Base-by-base conservation (phyloP, 1,284 basidiomycete species). In the Heterobasidion occidentale region DNA sequence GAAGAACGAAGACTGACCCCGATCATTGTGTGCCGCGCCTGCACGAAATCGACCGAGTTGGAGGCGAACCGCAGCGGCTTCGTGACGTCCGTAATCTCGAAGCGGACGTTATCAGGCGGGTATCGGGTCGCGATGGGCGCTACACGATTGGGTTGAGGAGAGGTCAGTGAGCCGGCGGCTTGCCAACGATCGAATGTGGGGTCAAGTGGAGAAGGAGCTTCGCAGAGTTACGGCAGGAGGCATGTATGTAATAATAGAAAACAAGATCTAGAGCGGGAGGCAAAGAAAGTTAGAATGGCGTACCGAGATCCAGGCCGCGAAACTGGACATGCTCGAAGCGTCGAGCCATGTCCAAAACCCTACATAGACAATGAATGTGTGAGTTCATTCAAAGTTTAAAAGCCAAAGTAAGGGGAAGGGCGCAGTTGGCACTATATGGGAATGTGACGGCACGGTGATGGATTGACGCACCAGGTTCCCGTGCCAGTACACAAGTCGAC, bases 401-500 rank as follows among this genome's bases (percentile, higher is more conserved):
- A 9, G 58, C 58, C 45, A 53, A 8, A 44, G 46, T 54, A 15
- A 55, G 63, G 62, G 57, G 63, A 56, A 56, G 61, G 56, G 14
- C 47, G 47, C 14, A 49, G 47, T 12, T 12, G 47, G 47, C 62
- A 7, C 34, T n/a, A 48, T 38, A 19, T 20, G 46, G 48, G 48
- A 33, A 45, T 33, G 38, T 42, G 46, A 58, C 9, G 20, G 38
- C 12, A 34, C 60, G 57, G 45, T 51, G 52, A 68, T 77, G 60
- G 62, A 87, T 88, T 51, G 53, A 68, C 77, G 60, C 62, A 88
- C 88, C 88, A 90, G 70, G 68, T 71, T 11, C 88, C 88, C 17
- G 76, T 86, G 12, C 88, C 88, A 15, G 83, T 86, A 57, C 88
- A 82, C 35, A 89, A 64, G 67, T 90, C 88, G 45, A 90, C 72